phyloP scores from a whole-genome alignment of 2,329 filamentous ascomycete genomes.

The Xylaria sp. region DNA sequence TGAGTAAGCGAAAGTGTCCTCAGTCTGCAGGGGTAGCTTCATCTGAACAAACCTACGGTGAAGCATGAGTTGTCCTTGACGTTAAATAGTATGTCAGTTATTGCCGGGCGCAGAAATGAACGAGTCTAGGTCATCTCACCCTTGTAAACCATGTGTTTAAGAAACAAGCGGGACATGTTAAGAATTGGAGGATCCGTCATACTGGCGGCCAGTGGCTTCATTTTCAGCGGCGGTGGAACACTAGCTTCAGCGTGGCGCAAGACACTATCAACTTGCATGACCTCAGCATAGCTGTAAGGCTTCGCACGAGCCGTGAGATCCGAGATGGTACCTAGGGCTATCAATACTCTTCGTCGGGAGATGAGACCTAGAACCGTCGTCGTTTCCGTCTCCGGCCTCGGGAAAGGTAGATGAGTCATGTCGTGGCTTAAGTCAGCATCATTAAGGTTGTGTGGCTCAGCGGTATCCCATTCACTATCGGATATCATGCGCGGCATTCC shows the following conservation, averaged over 20 bases:
- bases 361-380: not conserved
- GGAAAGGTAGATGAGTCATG: not conserved
- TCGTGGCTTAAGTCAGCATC: not conserved
- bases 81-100: not conserved
- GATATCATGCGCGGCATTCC: not conserved
- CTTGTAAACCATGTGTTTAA: not conserved
- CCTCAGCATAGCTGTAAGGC: not conserved
- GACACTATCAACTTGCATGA: not conserved
- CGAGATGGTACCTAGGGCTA: not conserved
- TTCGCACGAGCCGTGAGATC: slow-evolving; percentile 1
- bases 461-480: not conserved
- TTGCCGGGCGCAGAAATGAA: not conserved
- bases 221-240: not conserved
- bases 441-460: not conserved
- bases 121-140: not conserved
- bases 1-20: not conserved
- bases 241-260: not conserved
- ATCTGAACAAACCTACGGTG: not conserved
- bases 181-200: not conserved
- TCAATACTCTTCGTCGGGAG: not conserved
- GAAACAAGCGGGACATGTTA: not conserved
- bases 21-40: not conserved
- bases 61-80: not conserved
- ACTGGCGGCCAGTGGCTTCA: not conserved
- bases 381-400: not conserved